Evolutionary conservation across 306 rosid species (phyloP).

Genomic region (cucumber (Cucumis sativus)): Cucumber_9930_V3 NC_026657.2:347501-348000

Average conservation of each 20-base stretch:
- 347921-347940: background rate
- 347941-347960: background rate
- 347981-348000: background rate
- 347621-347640: slow-evolving; percentile 85
- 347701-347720: background rate
- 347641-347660: slow-evolving; percentile 49
- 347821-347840: slow-evolving; percentile 65
- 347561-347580: slow-evolving; percentile 42
- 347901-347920: background rate
- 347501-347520: background rate
- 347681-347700: background rate
- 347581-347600: slow-evolving; percentile 81
- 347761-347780: background rate
- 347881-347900: slow-evolving; percentile 30
- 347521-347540: background rate
- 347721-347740: background rate
- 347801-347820: slow-evolving; percentile 72
- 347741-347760: background rate
- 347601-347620: slow-evolving; percentile 63
- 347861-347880: slow-evolving; percentile 24
- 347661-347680: background rate
- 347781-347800: background rate
- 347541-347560: background rate
- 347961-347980: background rate
- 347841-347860: slow-evolving; percentile 52